Base-by-base conservation (phyloP, 2,329 filamentous ascomycete genomes). In the Fusarium buharicum region DNA sequence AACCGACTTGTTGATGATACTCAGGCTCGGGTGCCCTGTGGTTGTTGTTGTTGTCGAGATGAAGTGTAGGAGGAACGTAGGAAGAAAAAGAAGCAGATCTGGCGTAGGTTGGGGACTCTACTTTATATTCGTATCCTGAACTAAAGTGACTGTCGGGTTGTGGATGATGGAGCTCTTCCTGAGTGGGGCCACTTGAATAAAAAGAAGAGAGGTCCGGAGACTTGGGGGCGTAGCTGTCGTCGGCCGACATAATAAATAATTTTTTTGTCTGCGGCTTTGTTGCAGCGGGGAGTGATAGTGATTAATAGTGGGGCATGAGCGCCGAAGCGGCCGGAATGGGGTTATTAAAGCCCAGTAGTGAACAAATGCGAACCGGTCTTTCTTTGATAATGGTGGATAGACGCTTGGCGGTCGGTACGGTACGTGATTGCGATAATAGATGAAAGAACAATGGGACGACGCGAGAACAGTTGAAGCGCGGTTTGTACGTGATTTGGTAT, bases 181-280 rank as follows among this genome's bases (percentile, higher is more conserved):
- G 70, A 64, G 73, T 74, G 71, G 75, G 72, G 70, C 72, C 65
- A 60, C 75, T 72, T 59, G 81, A 76, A 68, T 80, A 83, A 73
- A 86, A 81, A 56, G 81, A 84, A 57, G 83, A 85, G 65, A 86
- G 79, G 77, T 86, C 83, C 71, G 84, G 84, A 68, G 83, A 86
- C 73, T 81, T 84, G 66, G 84, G 84, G 66, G 81, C 83, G 76
- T 86, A 86, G 59, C 76, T 77, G 70, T 82, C 80, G 71, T 79
- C 77, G 67, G 77, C 79, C 78, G 84, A 84, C 77, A 76, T 78
- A 60, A 66, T 66, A 66, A 66, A 52, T 62, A 49, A 72, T 68
- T 72, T 69, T 69, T 66, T 62, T 59, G 50, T 62, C 53, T 17
- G 31, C 22, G 22, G 4, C 8, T 24, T 5, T 24, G 6, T 54